Base-by-base conservation (phyloP, 768 basidiomycete species). In the Chlorophyllum brunneum region DNA sequence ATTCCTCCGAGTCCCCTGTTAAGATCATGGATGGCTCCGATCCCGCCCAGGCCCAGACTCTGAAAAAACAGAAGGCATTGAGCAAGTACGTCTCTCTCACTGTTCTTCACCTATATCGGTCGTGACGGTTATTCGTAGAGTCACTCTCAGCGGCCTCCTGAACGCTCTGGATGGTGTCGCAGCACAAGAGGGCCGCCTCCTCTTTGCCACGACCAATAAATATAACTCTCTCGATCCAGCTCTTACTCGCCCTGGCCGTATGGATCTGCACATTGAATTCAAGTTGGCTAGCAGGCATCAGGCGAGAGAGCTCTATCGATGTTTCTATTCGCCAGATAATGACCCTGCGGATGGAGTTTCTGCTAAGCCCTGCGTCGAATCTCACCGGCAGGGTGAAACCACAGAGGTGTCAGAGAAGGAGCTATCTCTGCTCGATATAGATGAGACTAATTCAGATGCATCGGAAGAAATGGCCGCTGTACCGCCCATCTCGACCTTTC, bases 231-330 rank as follows among this genome's bases (percentile, higher is more conserved):
- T 92, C 23, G 89, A 91, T 59, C 75, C 85, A 2, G 90, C 89
- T 1, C 75, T 92, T 22, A 79, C 78, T 59, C 81, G 89, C 37
- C 85, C 88, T 1, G 89, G 90, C 22, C 82, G 89, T 10, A 84
- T 92, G 81, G 88, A 92, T 62, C 61, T 90, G 16, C 85, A 88
- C 58, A 69, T 92, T 52, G 83, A 89, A 61, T 91, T 90, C 68
- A 79, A 79, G 60, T 73, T 82, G n/a, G 85, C 89, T 11, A 87
- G 83, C 62, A 75, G 69, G 53, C 81, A 76, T 67, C 88, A 91
- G 58, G 83, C 82, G 2, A 66, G 66, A 30, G 80, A 83, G 59
- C 70, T 92, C 5, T 92, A 82, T 65, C 76, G 70, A 27, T 73
- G 77, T 50, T 92, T 92, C 69, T 92, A 83, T 61, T 68, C 81